Base-by-base conservation (phyloP, 192 early-diverging fungal species). In the Chytriomyces confervae region DNA sequence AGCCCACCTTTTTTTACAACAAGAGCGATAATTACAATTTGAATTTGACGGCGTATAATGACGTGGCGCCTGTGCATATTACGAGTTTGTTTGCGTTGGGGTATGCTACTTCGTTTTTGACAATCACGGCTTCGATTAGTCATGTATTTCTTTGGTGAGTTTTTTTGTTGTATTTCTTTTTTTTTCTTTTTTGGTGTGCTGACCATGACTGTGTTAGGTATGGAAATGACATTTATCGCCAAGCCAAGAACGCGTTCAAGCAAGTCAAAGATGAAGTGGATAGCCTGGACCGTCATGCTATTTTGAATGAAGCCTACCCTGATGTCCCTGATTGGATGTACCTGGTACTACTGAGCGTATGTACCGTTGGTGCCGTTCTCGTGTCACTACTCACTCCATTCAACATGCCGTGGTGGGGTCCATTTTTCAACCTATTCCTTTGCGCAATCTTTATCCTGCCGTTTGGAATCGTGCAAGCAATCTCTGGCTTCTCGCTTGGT, bases 81-180 rank as follows among this genome's bases (percentile, higher is more conserved):
- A 82, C 75, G 16, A 36, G 60, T 20, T 66, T 67, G 46, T 74
- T 80, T 48, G 75, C 83, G 47, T 18, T 83, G 24, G 50, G 20
- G n/a, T 80, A 84, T 50, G 66, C 67, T 18, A 46, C 69, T n/a
- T 72, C 70, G 9, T 86, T 86, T 70, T 83, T 90, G 46, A 85
- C 82, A 66, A 65, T 92, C 66, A 83, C 84, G 13, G 82, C 90
- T 47, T 74, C 85, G 2, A 50, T 94, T 10, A 83, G 83, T 20
- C 91, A 94, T 75, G 87, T 88, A 13, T 62, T 70, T 18, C 75
- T 94, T 7, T 91, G 84, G 77, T 87, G 91, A 50, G 89, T 90
- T 36, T 90, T 36, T 36, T 36, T 36, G 24, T 36, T 4, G 36
- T 36, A 36, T 36, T 36, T 27, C 24, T 0, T 0, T 2, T 36